Evolutionary conservation across 495 filamentous ascomycete genomes (phyloP).

Genomic region (Elasticomyces elasticus): DNA sequence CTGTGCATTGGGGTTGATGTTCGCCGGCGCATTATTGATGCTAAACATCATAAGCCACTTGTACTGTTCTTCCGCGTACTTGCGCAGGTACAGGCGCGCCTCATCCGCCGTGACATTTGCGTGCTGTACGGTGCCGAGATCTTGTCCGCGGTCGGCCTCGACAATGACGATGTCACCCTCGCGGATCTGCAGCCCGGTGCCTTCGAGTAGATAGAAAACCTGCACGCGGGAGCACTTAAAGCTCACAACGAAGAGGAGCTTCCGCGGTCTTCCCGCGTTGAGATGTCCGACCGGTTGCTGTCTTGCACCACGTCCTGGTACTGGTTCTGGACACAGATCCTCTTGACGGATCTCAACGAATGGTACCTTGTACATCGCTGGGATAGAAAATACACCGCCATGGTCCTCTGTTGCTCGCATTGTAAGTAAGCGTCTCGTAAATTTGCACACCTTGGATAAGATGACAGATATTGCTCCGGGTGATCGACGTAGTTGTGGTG

Average conservation of each 20-base stretch:
- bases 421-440: not conserved
- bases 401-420: not conserved
- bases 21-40: conserved; percentile 9
- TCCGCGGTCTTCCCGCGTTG: conserved; percentile 4
- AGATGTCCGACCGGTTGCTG: not conserved
- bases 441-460: too few species aligned
- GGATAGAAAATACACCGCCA: conserved; percentile 6
- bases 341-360: conserved; percentile 8
- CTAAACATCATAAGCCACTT: conserved; percentile 91
- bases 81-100: conserved; percentile 78
- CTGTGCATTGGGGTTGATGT: conserved; percentile 22
- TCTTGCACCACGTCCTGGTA: not conserved
- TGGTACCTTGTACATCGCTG: conserved; percentile 17
- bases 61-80: conserved; percentile 86
- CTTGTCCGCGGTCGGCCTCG: conserved; percentile 90
- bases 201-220: conserved; percentile 93
- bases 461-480: too few species aligned
- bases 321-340: conserved; percentile 2
- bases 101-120: conserved; percentile 73
- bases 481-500: not conserved
- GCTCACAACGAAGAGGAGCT: conserved; percentile 61
- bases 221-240: conserved; percentile 94
- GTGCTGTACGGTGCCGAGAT: conserved; percentile 83
- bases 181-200: conserved; percentile 82
- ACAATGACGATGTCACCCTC: conserved; percentile 91